Base-by-base conservation (phyloP, 139 green algal species). In the Monoraphidium neglectum region DNA sequence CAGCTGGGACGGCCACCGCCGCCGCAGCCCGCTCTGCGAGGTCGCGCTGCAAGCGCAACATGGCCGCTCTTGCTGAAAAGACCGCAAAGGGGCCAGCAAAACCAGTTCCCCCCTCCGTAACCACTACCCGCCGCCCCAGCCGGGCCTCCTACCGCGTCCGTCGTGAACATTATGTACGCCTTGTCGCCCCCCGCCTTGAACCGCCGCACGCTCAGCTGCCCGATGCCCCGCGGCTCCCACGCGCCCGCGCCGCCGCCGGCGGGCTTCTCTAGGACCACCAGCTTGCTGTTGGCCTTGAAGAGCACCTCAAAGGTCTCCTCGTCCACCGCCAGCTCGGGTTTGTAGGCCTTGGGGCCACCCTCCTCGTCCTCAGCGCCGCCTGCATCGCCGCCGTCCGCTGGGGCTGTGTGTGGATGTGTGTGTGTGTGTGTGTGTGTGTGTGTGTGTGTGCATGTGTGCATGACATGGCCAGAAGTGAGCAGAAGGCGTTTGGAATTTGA, bases 121-220 rank as follows among this genome's bases (percentile, higher is more conserved):
- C 49, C 49, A 16, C 21, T 16, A 16, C 21, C 16, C 49, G 49
- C 49, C 21, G 16, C 32, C 15, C 56, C 8, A 21, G 56, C 56
- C 60, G 33, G 60, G 13, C 33, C 28, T 5, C 70, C 43, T 33
- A 70, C 72, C 61, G 35, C 72, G 15, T 78, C 72, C 15, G 49
- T 71, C 35, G 24, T 78, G 72, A 78, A 78, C 32, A 61, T 72
- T 6, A 78, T 24, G 46, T 57, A 72, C 33, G 57, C 15, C 23
- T 16, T 51, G 60, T 32, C 37, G 23, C 28, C n/a, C 62, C 59
- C 40, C 62, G 63, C 35, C 59, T 62, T 69, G 61, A 1, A 38
- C 43, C 32, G 40, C 43, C 72, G 67, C 21, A 78, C 46, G 32
- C 60, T 66, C 18, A 72, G 46, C 61, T 56, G 23, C 16, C 72